Evolutionary conservation across 2,329 filamentous ascomycete species (phyloP).

Genomic region (Aspergillus sp.): DNA sequence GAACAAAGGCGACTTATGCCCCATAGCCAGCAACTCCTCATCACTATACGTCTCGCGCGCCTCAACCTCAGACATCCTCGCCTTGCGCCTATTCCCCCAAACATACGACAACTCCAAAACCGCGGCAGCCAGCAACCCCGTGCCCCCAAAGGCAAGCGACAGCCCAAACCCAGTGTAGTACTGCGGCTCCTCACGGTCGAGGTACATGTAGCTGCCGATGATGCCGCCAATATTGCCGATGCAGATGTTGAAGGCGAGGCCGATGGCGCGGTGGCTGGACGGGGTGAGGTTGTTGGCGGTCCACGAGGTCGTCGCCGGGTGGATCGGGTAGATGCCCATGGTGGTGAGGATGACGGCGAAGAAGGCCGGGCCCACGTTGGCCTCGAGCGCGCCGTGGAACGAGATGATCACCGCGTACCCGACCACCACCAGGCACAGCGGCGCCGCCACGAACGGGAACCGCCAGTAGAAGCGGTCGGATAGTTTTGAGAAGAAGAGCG

Average conservation of each 20-base stretch:
- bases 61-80: conserved; percentile 9
- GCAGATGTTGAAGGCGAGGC: conserved; percentile 39
- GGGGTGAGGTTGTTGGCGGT: conserved; percentile 32
- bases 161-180: conserved; percentile 38
- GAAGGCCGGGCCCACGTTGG: conserved; percentile 16
- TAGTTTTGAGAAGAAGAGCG: conserved; percentile 24
- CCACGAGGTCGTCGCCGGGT: conserved; percentile 29
- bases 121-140: conserved; percentile 28
- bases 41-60: conserved; percentile 9
- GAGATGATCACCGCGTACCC: conserved; percentile 26
- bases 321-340: conserved; percentile 28
- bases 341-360: conserved; percentile 27
- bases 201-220: conserved; percentile 41
- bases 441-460: conserved; percentile 29
- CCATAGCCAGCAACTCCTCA: conserved; percentile 14
- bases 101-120: conserved; percentile 25
- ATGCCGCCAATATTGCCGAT: conserved; percentile 44
- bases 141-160: conserved; percentile 30
- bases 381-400: conserved; percentile 5
- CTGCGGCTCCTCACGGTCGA: conserved; percentile 33
- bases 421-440: conserved; percentile 23
- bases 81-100: conserved; percentile 6
- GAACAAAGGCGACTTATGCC: conserved; percentile 12
- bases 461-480: conserved; percentile 32
- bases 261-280: conserved; percentile 36